Conservation (phyloP, 2,329 filamentous ascomycete genomes). For the Paraphaeosphaeria minitans region DNA sequence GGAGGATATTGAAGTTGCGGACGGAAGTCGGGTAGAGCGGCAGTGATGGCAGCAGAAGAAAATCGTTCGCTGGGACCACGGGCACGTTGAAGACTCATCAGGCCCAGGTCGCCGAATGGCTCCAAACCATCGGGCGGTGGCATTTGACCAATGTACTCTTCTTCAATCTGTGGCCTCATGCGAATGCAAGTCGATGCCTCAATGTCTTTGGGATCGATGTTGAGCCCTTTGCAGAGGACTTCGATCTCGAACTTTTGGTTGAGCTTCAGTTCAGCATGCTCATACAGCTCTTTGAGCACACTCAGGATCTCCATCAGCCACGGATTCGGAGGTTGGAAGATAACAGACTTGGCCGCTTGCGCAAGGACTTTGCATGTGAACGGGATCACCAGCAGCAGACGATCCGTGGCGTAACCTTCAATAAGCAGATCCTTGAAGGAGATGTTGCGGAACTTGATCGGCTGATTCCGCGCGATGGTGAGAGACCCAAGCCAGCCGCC, state of each 20-base stretch:
- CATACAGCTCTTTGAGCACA: slow-evolving; percentile 89
- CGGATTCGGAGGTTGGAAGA: slow-evolving; percentile 93
- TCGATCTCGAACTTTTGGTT: slow-evolving; percentile 99
- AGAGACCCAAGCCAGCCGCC: slow-evolving; percentile 92
- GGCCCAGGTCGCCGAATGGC: slow-evolving; percentile 76
- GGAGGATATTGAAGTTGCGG: slow-evolving; percentile 76
- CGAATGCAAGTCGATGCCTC: slow-evolving; percentile 86
- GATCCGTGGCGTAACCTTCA: slow-evolving; percentile 90
- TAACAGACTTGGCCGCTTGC: slow-evolving; percentile 80
- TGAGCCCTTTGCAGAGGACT: slow-evolving; percentile 90
- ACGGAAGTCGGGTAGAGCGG: slow-evolving; percentile 82
- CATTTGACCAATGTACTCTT: slow-evolving; percentile 58
- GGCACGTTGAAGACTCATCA: slow-evolving; percentile 65
- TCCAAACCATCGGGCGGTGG: slow-evolving; percentile 70
- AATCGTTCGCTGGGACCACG: slow-evolving; percentile 73
- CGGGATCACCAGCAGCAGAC: slow-evolving; percentile 88
- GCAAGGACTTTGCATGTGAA: slow-evolving; percentile 96
- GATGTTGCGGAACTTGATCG: slow-evolving; percentile 94
- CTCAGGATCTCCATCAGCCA: slow-evolving; percentile 97
- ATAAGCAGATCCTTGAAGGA: slow-evolving; percentile 95
- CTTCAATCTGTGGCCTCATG: slow-evolving; percentile 70
- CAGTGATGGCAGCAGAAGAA: slow-evolving; percentile 76
- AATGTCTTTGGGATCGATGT: slow-evolving; percentile 89
- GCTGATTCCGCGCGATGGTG: slow-evolving; percentile 90
- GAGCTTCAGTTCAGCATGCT: slow-evolving; percentile 89